These are phyloP conservation scores for Pochonia chlamydosporia DNA, from an alignment of 2,329 filamentous ascomycete genomes.

Conservation along the genomic window DNA sequence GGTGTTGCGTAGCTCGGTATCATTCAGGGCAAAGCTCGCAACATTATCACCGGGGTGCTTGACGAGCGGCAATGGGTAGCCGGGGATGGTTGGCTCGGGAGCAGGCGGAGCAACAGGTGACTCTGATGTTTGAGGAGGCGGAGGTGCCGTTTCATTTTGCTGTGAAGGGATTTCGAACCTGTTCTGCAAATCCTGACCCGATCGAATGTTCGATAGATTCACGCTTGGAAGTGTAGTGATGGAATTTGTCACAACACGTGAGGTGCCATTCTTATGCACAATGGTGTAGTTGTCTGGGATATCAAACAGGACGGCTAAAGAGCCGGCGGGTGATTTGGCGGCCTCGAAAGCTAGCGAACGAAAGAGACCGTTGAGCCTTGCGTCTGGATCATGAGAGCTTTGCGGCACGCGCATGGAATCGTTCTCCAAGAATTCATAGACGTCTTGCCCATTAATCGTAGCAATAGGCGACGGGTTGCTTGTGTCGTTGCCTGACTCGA, in stretches of 20 bases:
- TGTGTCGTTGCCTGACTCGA: not conserved
- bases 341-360: not conserved
- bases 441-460: constrained; percentile 14
- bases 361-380: constrained; percentile 15
- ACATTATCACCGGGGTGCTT: not conserved
- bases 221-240: not conserved
- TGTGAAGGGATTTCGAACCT: not conserved
- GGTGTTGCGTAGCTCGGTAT: not conserved
- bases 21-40: not conserved
- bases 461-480: constrained; percentile 9
- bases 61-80: not conserved
- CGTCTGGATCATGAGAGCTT: constrained; percentile 15
- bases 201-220: not conserved
- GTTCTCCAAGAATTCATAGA: constrained; percentile 9
- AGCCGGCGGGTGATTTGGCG: not conserved
- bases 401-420: not conserved
- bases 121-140: too few species aligned
- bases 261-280: not conserved
- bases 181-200: not conserved
- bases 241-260: not conserved
- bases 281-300: not conserved
- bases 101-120: too few species aligned
- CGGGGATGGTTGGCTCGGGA: not conserved
- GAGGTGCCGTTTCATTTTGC: not conserved
- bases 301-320: not conserved